These are phyloP conservation scores for Rhynchosporium secalis DNA, from an alignment of 2,329 filamentous ascomycete species.

Conservation along the genomic window DNA sequence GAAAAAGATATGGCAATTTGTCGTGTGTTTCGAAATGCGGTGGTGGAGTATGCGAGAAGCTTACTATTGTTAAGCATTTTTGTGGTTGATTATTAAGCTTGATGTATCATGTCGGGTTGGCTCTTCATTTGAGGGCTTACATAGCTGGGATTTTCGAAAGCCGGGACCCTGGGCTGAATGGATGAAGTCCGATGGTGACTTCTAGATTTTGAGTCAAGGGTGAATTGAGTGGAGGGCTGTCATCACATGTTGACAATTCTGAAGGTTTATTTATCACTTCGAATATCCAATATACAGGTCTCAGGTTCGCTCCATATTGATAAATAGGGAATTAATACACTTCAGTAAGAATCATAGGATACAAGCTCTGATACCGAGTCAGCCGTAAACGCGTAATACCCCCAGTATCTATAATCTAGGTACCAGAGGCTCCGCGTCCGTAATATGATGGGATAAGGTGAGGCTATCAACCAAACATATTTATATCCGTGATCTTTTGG, in stretches of 20 bases:
- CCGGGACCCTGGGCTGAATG: too few relatives aligned
- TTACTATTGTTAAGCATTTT: background rate
- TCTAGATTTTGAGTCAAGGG: background rate
- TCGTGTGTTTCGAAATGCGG: background rate
- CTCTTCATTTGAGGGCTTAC: background rate
- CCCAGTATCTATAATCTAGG: background rate
- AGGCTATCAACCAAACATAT: background rate
- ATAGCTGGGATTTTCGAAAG: background rate
- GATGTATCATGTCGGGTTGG: background rate
- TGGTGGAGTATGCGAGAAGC: background rate
- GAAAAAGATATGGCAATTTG: background rate
- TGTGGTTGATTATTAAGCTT: background rate
- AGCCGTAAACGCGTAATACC: background rate
- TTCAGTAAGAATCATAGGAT: background rate
- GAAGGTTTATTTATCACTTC: background rate
- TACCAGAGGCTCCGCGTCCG: background rate
- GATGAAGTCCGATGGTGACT: background rate
- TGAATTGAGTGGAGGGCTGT: background rate
- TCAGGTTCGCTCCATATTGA: background rate
- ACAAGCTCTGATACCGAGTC: background rate
- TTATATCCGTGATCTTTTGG: background rate
- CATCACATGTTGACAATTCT: background rate
- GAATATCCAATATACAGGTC: background rate
- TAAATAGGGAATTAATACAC: background rate
- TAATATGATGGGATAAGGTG: background rate